Evolutionary conservation across 2,329 filamentous ascomycete genomes (phyloP).

Genomic region (Sclerotinia sclerotiorum): DNA sequence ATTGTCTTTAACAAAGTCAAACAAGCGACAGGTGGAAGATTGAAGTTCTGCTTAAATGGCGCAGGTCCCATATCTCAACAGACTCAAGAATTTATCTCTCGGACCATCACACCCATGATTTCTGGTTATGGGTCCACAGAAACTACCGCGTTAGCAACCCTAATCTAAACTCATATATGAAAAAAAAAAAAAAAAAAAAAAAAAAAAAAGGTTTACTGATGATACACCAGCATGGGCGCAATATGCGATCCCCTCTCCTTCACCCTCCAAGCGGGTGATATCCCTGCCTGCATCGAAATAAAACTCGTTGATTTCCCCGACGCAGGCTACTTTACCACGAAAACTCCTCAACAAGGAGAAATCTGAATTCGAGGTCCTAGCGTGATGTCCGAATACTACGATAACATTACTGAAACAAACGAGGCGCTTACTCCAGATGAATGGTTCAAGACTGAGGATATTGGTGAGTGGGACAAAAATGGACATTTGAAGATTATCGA

Average conservation of each 20-base stretch:
- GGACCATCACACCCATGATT: slow-evolving; percentile 90
- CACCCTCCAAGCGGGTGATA: slow-evolving; percentile 71
- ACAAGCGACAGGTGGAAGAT: slow-evolving; percentile 78
- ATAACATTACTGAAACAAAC: slow-evolving; percentile 67
- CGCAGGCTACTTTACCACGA: slow-evolving; percentile 68
- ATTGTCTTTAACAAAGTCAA: slow-evolving; percentile 90
- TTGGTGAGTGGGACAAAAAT: slow-evolving; percentile 73
- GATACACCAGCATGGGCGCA: slow-evolving; percentile 72
- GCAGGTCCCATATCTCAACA: slow-evolving; percentile 84
- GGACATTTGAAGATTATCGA: slow-evolving; percentile 91
- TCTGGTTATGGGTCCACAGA: slow-evolving; percentile 91
- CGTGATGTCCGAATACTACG: slow-evolving; percentile 75
- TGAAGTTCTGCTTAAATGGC: slow-evolving; percentile 89
- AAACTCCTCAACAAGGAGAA: slow-evolving; percentile 63
- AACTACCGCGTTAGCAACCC: slow-evolving; percentile 59
- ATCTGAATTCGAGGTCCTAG: slow-evolving; percentile 79
- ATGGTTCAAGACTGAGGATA: slow-evolving; percentile 89
- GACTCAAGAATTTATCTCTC: slow-evolving; percentile 84
- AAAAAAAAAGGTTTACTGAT: not conserved
- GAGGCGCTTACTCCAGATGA: slow-evolving; percentile 74
- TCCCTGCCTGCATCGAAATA: slow-evolving; percentile 74
- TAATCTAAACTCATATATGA: too few species aligned
- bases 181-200: too few species aligned
- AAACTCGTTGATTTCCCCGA: slow-evolving; percentile 90
- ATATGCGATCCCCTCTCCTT: slow-evolving; percentile 80